Evolutionary conservation across 768 basidiomycete genomes (phyloP).

Genomic region (Amylocystis lapponica): DNA sequence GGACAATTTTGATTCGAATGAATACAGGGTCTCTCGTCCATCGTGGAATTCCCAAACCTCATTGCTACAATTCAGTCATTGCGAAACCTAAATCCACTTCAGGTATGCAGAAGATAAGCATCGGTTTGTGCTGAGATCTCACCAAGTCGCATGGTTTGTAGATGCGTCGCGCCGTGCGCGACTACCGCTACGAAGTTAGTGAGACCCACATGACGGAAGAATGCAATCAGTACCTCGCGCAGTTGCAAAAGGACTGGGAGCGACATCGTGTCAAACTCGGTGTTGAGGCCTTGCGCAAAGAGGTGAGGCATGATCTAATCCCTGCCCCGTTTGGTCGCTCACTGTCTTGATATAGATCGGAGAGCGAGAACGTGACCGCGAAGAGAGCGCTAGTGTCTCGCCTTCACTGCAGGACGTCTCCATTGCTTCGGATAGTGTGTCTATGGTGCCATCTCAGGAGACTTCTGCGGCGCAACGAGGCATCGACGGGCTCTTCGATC

Average conservation of each 20-base stretch:
- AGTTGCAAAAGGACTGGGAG: constrained; percentile 98
- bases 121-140: too few species aligned
- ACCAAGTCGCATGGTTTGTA: too few species aligned
- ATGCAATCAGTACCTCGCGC: constrained; percentile 88
- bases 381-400: constrained; percentile 40
- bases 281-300: constrained; percentile 78
- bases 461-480: constrained; percentile 39
- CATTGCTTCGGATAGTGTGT: constrained; percentile 10
- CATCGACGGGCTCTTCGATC: constrained; percentile 82
- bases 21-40: constrained; percentile 73
- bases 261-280: constrained; percentile 81
- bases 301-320: constrained; percentile 41
- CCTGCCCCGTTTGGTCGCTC: neutral
- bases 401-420: constrained; percentile 20
- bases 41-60: constrained; percentile 81
- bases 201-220: constrained; percentile 93
- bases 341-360: constrained; percentile 41
- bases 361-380: constrained; percentile 64
- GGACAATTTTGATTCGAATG: neutral
- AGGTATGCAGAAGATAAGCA: constrained; percentile 42
- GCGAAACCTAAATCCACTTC: constrained; percentile 84
- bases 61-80: constrained; percentile 88
- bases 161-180: constrained; percentile 92
- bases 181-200: constrained; percentile 91
- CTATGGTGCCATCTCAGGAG: constrained; percentile 26